Evolutionary conservation across 169 alveolate genomes (phyloP), one percentile per base, ranked within the genome.

Genomic region (Cryptosporidium tyzzeri): DNA sequence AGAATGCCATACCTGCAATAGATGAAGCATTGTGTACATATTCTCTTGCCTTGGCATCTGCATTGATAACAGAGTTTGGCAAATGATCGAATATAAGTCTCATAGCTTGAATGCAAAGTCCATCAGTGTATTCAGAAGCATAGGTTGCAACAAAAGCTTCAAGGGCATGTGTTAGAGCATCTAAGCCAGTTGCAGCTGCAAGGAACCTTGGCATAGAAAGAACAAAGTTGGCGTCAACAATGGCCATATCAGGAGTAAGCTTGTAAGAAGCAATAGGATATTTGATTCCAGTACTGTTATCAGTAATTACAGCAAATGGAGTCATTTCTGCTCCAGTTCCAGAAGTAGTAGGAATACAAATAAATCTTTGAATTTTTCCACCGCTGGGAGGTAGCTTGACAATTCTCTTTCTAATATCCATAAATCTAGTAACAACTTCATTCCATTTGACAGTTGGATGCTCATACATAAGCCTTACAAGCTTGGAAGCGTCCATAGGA

Each of bases 281-380:
- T 31, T 85, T 85, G 31, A 65, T 53, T 29, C 86, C 86, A 9
- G 92, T 85, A 33, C 68, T 50, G 53, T 69, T 85, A 67, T 85
- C 92, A 6, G 92, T 85, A 9, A 85, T 85, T 23, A 85, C 92
- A 18, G 92, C 86, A 59, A 85, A 85, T 23, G 92, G 92, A 61
- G 92, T 85, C 92, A 85, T 70, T 74, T 85, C 92, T 35, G 92
- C 85, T 29, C 92, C 92, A 29, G 92, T 85, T 5, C 92, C 92
- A 10, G 92, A 85, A 26, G 92, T 85, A 23, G 92, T 85, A 18
- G 92, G 92, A n/a, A 85, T 85, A 31, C 70, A 61, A 26, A 85
- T 62, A 62, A 85, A 58, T 74, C n/a, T 85, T 8, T 45, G 75
- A 33, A 70, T 74, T 67, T 85, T 85, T n/a, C 44, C 45, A n/a